A percentile compares a stretch with the other conserved stretches of the same genome.
These are phyloP conservation scores for Otatea glauca DNA, from an alignment of 176 grass and related monocot genomes.

Conservation along the genomic window DNA sequence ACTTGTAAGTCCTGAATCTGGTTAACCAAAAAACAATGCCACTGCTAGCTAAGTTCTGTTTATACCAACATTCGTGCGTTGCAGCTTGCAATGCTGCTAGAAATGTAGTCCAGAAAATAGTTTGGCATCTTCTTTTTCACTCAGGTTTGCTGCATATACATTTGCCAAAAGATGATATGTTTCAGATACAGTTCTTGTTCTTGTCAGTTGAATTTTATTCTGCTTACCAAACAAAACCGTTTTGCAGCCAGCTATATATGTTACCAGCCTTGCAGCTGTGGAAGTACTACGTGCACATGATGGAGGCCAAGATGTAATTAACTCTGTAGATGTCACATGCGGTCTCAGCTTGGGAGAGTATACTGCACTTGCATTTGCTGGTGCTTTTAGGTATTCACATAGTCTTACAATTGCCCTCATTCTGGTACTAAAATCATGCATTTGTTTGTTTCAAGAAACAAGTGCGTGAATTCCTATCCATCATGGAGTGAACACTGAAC, in stretches of 20 bases:
- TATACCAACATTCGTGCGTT: background rate
- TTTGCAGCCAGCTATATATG: conserved; percentile 95
- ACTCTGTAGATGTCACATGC: conserved; percentile 87
- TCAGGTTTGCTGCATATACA: background rate
- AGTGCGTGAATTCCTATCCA: background rate
- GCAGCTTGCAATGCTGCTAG: background rate
- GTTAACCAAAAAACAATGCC: background rate
- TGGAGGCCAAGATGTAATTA: conserved; percentile 73
- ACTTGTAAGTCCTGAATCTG: background rate
- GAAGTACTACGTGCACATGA: conserved; percentile 78
- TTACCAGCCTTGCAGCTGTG: conserved; percentile 90
- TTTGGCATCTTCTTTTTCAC: background rate
- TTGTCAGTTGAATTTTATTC: background rate
- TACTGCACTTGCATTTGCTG: conserved; percentile 90
- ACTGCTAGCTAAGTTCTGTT: background rate
- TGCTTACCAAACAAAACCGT: conserved; percentile 38
- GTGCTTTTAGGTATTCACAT: conserved; percentile 81
- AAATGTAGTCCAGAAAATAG: background rate
- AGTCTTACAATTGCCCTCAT: background rate
- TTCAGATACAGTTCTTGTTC: conserved; percentile 1
- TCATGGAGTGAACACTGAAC: background rate
- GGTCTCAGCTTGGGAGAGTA: conserved; percentile 98
- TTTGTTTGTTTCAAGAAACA: conserved; percentile 1
- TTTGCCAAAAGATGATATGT: background rate
- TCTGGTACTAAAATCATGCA: background rate